Conservation (phyloP, 345 rosid genomes). For the Anastatica hierochuntica region DNA sequence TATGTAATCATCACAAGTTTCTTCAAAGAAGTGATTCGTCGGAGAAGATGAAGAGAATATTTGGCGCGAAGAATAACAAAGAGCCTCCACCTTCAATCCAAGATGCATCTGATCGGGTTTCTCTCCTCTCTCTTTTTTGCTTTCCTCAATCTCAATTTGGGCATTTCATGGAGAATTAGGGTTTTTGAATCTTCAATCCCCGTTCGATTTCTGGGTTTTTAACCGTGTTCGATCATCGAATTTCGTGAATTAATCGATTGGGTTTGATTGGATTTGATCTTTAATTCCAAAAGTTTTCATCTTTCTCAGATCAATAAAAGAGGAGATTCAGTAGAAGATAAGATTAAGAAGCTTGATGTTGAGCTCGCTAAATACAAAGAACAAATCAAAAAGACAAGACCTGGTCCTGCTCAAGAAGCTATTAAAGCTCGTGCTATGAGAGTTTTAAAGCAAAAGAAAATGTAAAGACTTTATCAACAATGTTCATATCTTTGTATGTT, state of each 20-base stretch:
- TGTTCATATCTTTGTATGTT: too few species aligned
- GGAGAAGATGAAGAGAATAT: slow-evolving; percentile 70
- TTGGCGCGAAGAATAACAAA: slow-evolving; percentile 82
- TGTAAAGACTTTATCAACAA: slow-evolving; percentile 35
- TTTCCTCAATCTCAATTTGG: too few species aligned
- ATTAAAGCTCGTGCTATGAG: slow-evolving; percentile 84
- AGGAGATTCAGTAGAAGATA: slow-evolving; percentile 86
- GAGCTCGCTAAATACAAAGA: slow-evolving; percentile 73
- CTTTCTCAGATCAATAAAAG: slow-evolving; percentile 62
- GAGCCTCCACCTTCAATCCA: slow-evolving; percentile 82
- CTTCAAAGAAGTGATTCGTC: too few species aligned
- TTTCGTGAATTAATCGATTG: too few species aligned
- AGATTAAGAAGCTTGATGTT: slow-evolving; percentile 67
- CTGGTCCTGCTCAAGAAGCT: slow-evolving; percentile 93
- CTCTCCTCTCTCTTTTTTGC: background rate
- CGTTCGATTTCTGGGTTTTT: slow-evolving; percentile 7
- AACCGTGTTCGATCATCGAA: background rate
- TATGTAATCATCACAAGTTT: too few species aligned
- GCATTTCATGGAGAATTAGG: background rate
- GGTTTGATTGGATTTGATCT: background rate
- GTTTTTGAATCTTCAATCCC: too few species aligned
- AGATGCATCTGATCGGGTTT: slow-evolving; percentile 84
- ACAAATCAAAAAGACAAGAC: slow-evolving; percentile 79
- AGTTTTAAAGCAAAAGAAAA: slow-evolving; percentile 86
- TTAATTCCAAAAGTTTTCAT: background rate